Evolutionary conservation across 345 rosid genomes (phyloP).

Genomic region (Diplotaxis tenuifolia): DNA sequence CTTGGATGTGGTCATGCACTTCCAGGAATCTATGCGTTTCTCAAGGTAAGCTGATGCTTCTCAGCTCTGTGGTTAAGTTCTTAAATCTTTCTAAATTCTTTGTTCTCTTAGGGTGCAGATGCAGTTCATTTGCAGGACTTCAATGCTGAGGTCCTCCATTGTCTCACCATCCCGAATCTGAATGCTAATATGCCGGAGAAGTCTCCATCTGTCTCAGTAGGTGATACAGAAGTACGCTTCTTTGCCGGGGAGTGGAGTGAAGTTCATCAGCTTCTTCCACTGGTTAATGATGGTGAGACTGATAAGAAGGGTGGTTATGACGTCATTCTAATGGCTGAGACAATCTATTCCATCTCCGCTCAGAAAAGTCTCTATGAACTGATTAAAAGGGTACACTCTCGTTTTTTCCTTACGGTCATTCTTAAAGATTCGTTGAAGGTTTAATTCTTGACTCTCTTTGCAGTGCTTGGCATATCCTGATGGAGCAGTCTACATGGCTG

Average conservation of each 20-base stretch:
- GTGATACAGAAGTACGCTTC: conserved; percentile 45
- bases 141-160: conserved; percentile 77
- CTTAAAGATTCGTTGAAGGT: not conserved
- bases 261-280: conserved; percentile 63
- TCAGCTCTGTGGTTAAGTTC: not conserved
- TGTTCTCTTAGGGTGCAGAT: conserved; percentile 57
- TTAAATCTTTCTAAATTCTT: conserved; percentile 16
- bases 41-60: conserved; percentile 51
- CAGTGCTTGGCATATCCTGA: conserved; percentile 59
- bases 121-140: conserved; percentile 85
- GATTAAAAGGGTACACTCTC: conserved; percentile 61
- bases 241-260: conserved; percentile 92
- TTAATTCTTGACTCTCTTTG: conserved; percentile 15
- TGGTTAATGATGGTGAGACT: conserved; percentile 36
- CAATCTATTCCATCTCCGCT: conserved; percentile 69
- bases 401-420: not conserved
- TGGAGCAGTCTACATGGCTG: conserved; percentile 83
- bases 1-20: conserved; percentile 98
- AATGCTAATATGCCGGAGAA: conserved; percentile 49
- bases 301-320: conserved; percentile 60
- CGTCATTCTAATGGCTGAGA: conserved; percentile 87
- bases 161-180: conserved; percentile 80
- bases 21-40: conserved; percentile 79
- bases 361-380: conserved; percentile 66
- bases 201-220: conserved; percentile 17